Evolutionary conservation across 2,329 filamentous ascomycete genomes (phyloP).

Genomic region (Stemphylium beticola): DNA sequence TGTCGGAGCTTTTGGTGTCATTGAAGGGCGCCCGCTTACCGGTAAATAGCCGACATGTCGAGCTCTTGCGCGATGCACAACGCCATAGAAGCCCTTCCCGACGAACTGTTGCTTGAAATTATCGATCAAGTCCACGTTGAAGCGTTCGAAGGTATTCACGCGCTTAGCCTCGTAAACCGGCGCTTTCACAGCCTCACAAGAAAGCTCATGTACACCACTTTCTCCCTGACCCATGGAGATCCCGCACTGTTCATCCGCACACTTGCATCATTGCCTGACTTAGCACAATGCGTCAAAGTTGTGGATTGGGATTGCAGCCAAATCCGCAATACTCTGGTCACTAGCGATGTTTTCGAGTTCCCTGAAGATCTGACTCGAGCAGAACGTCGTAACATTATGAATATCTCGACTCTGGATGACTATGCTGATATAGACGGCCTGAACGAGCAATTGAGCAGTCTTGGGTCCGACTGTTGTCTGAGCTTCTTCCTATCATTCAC

Average conservation of each 20-base stretch:
- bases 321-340: not conserved
- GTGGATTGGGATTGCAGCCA: constrained; percentile 7
- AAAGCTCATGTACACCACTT: not conserved
- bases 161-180: constrained; percentile 5
- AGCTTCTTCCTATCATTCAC: constrained; percentile 1
- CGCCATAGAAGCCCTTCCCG: constrained; percentile 6
- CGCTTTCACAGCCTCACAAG: constrained; percentile 6
- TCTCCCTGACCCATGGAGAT: not conserved
- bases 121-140: not conserved
- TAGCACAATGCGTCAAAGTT: not conserved
- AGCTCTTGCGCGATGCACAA: too few relatives aligned
- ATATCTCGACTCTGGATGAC: not conserved
- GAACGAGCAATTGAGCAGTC: not conserved
- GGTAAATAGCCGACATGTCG: not conserved
- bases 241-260: constrained; percentile 9
- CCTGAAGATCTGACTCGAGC: not conserved
- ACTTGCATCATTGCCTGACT: constrained; percentile 2
- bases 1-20: too few relatives aligned
- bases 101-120: constrained; percentile 10
- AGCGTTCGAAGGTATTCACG: not conserved
- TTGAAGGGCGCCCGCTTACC: not conserved
- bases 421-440: not conserved
- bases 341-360: not conserved
- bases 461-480: not conserved
- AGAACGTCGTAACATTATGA: not conserved